Evolutionary conservation across 768 basidiomycete genomes (phyloP), one percentile per base, ranked within the genome.

Genomic region (Candolleomyces efflorescens): DNA sequence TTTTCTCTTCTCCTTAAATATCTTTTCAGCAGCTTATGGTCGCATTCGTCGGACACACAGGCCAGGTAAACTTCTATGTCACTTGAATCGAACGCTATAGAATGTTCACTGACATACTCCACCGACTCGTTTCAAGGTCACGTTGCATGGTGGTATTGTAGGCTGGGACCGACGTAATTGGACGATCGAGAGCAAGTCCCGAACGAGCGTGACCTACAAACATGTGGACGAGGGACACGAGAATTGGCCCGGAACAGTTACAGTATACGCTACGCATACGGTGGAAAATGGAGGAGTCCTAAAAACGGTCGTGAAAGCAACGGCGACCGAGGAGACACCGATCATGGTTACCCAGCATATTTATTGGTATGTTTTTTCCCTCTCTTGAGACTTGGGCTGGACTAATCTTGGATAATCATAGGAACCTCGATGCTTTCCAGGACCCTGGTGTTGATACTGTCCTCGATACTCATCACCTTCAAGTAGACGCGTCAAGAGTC

Each of bases 161-260:
- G 83, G 84, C 18, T 86, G 79, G 76, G 85, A 85, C 62, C 74
- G 77, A 15, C 76, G 79, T 6, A 80, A 78, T 67, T 85, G 83
- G 83, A 81, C 76, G 2, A 58, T 83, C 5, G 74, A 77, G 0
- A 67, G 70, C 12, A 73, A 70, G 59, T 72, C 74, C 5, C 60
- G 70, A 17, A 78, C 73, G 1, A 80, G 79, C 51, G 80, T 85
- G 2, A 82, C 80, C 0, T 85, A 77, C 66, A 73, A 73, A 56
- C 80, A 81, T 58, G 26, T 82, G 24, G 84, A 85, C 64, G 60
- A 70, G 7, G 82, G 76, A 5, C 76, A 79, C 54, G 77, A 84
- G 65, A 83, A 82, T 1, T 85, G 82, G 61, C 82, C 82, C 3
- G 82, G 81, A 37, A 73, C 60, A 38, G 78, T 79, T 4, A 75